Base-by-base conservation (phyloP, 495 filamentous ascomycete species). In the Penicillium bialowiezense region DNA sequence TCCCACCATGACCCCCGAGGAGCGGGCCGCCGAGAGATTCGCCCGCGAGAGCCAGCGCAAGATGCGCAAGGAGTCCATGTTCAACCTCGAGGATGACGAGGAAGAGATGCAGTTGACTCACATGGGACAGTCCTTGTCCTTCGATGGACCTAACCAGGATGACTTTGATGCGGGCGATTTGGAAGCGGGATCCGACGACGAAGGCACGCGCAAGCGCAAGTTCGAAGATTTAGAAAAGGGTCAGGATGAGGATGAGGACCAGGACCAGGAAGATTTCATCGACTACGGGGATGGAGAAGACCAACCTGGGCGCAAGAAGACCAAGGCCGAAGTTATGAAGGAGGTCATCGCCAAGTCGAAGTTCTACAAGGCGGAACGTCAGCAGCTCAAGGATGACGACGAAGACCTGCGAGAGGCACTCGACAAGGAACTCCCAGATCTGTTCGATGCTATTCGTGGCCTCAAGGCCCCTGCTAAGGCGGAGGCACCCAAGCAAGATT, bases 261-360 rank as follows among this genome's bases (percentile, higher is more conserved):
- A 65, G 32, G 54, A 60, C 7, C 39, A 67, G 45, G 74, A 75
- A 6, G 68, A 72, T 4, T 71, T 65, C 9, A 48, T 65, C 24
- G 64, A 70, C 49, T 64, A 61, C n/a, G 75, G 64, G 5, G 78
- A 72, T 14, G 62, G 62, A 19, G 62, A 63, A 20, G 77, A 82
- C 20, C 55, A 72, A 40, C 85, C 88, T 0, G 86, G 89, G 52
- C 77, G 84, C 35, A 96, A 96, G 62, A 99, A 96, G 71, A 87
- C 83, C 15, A 97, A 92, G 65, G 82, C 90, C 38, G 93, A 99
- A 62, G 88, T 97, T 26, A 96, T 97, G 86, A 87, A 92, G 56
- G 95, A 98, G 67, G 83, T 97, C 50, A 97, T 97, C 51, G 87
- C 91, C 31, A 99, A 97, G 69, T 97, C 95, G 2, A 99, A 97